A percentile compares a stretch with the other conserved stretches of the same genome.
Conservation (phyloP, 83 land plant genomes). For the Thuja plicata region DNA sequence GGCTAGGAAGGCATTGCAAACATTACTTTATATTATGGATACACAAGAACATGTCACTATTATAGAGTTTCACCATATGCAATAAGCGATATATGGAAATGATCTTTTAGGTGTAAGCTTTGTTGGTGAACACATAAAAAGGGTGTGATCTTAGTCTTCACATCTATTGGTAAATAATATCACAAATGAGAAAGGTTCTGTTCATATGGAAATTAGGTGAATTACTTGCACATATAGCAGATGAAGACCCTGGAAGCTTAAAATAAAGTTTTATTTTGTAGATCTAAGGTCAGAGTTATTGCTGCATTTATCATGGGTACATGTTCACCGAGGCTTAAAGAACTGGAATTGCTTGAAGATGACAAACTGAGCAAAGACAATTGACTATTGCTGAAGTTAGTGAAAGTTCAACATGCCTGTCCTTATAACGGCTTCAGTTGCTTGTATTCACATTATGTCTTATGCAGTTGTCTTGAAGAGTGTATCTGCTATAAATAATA, state of each 20-base stretch:
- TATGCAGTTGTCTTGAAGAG: conserved; percentile 48
- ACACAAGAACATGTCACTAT: no score
- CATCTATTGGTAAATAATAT: conserved; percentile 84
- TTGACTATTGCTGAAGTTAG: conserved; percentile 62
- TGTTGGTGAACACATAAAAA: no score
- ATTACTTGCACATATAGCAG: conserved; percentile 68
- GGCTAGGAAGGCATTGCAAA: no score
- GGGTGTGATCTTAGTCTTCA: conserved; percentile 91
- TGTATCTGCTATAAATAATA: conserved; percentile 32
- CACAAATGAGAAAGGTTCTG: conserved; percentile 46
- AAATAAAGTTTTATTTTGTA: conserved; percentile 59
- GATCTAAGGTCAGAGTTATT: conserved; percentile 74
- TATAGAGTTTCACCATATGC: no score
- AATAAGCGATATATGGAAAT: no score
- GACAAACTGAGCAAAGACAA: conserved; percentile 24
- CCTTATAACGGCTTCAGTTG: conserved; percentile 63
- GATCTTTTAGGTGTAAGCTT: no score
- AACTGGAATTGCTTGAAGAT: conserved; percentile 44
- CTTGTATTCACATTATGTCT: conserved; percentile 53
- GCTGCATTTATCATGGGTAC: conserved; percentile 69
- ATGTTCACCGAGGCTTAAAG: conserved; percentile 76
- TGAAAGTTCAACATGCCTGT: conserved; percentile 65
- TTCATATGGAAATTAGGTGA: conserved; percentile 93
- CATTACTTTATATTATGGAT: no score
- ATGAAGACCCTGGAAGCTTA: conserved; percentile 59